Base-by-base conservation (phyloP, 2,329 filamentous ascomycete species). In the Neodidymelliopsis sp. region DNA sequence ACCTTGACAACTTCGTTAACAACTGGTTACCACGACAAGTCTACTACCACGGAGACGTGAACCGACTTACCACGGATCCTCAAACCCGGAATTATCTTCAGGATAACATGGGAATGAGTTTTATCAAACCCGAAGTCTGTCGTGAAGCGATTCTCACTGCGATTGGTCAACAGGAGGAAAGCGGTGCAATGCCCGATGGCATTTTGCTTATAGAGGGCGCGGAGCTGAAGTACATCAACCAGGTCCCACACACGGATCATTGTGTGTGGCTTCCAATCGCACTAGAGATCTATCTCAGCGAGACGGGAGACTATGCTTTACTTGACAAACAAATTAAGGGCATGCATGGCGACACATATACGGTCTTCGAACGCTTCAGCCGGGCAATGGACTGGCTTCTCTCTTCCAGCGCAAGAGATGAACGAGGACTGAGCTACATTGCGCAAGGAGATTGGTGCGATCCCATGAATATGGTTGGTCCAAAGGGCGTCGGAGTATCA, bases 391-490 rank as follows among this genome's bases (percentile, higher is more conserved):
- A 83, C 66, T 84, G 80, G 79, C 70, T 84, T 0, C 72, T 83
- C 6, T 67, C 64, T 2, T 56, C 53, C 1, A 59, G 57, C 4
- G 73, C 78, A 2, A 78, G 81, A 39, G 81, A 84, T 53, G 63
- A 75, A 16, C 77, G 80, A 3, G 81, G 81, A 0, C 73, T 84
- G 6, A 82, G 78, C 62, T 84, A 79, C 68, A 83, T 84, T 54
- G 80, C 80, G 0, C 81, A 83, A 63, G 81, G 81, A 25, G 81
- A 84, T 62, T 84, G 81, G 81, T 84, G 81, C 56, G 81, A 84
- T 52, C 81, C 81, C 3, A 81, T 84, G 78, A 84, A 84, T 66
- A 84, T 84, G 81, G 81, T 82, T n/a, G 81, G 81, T 4, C 81
- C 79, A 61, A 82, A 82, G 62, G 81, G 81, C 28, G 75, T 77